Conservation (phyloP, 768 basidiomycete genomes). For the Coprinopsis cinerea region DNA sequence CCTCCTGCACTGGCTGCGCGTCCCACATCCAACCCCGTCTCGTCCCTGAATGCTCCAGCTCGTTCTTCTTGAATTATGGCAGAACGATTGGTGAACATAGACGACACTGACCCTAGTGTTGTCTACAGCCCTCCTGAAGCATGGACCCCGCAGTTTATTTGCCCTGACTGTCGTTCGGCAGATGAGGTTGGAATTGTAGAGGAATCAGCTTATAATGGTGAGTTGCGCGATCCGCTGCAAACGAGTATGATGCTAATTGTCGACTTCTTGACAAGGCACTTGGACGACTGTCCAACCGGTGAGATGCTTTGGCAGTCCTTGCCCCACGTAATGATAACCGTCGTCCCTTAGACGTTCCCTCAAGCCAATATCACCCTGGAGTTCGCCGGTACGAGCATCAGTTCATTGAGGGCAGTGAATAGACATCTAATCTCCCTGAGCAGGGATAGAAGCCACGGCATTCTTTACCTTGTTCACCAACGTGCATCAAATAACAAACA, state of each 20-base stretch:
- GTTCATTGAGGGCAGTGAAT: too few relatives aligned
- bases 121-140: neutral
- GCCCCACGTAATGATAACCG: neutral
- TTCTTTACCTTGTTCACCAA: neutral
- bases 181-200: neutral
- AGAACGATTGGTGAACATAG: too few relatives aligned
- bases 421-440: neutral
- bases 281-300: neutral
- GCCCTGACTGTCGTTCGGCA: too few relatives aligned
- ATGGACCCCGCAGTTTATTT: neutral
- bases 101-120: neutral
- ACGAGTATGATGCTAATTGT: neutral
- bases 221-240: neutral
- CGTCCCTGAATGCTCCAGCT: too few relatives aligned
- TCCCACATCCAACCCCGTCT: too few relatives aligned
- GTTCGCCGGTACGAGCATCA: neutral
- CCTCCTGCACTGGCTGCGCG: too few relatives aligned
- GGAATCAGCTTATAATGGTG: neutral
- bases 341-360: neutral
- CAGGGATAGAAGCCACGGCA: neutral
- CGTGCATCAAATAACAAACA: neutral
- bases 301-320: neutral
- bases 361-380: neutral
- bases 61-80: too few relatives aligned
- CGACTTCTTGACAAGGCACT: neutral